phyloP scores from a whole-genome alignment of 1,284 basidiomycete species.

The Naganishia liquefaciens region DNA sequence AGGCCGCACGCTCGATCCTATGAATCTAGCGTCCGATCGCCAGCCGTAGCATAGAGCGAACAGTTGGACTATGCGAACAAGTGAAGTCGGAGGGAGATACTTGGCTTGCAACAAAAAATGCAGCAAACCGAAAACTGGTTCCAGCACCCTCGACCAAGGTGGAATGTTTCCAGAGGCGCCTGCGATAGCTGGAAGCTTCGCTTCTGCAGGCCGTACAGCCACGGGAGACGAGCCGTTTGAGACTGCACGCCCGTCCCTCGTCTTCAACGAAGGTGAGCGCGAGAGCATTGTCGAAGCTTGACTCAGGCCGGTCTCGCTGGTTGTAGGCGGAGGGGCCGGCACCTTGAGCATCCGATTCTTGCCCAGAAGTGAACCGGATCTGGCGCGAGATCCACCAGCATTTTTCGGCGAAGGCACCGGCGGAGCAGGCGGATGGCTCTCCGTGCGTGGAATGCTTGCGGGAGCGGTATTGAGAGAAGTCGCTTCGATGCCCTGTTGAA shows the following conservation, averaged over 20 bases:
- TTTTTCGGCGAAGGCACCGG: conserved; percentile 27
- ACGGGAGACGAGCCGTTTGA: conserved; percentile 4
- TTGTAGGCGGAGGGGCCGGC: conserved; percentile 13
- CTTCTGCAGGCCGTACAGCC: not conserved
- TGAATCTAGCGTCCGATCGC: conserved; percentile 13
- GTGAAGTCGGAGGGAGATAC: conserved; percentile 25
- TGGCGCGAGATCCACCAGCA: conserved; percentile 27
- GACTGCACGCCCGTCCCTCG: conserved; percentile 8
- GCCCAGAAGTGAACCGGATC: conserved; percentile 18
- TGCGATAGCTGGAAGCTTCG: conserved; percentile 5
- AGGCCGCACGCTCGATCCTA: not conserved
- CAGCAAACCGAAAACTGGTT: conserved; percentile 23
- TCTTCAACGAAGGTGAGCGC: conserved; percentile 8
- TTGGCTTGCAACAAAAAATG: conserved; percentile 28
- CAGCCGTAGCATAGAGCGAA: conserved; percentile 26
- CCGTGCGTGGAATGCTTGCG: conserved; percentile 6
- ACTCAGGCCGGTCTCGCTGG: conserved; percentile 14
- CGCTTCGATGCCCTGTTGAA: conserved; percentile 42
- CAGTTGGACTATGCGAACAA: conserved; percentile 26
- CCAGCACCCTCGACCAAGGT: conserved; percentile 28
- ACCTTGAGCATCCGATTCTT: conserved; percentile 18
- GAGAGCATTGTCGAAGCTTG: conserved; percentile 7
- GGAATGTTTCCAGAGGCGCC: conserved; percentile 7
- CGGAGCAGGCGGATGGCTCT: conserved; percentile 13
- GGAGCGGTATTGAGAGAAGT: conserved; percentile 16